Evolutionary conservation across 75 land plant species (phyloP).

Genomic region (Pinus albicaulis): DNA sequence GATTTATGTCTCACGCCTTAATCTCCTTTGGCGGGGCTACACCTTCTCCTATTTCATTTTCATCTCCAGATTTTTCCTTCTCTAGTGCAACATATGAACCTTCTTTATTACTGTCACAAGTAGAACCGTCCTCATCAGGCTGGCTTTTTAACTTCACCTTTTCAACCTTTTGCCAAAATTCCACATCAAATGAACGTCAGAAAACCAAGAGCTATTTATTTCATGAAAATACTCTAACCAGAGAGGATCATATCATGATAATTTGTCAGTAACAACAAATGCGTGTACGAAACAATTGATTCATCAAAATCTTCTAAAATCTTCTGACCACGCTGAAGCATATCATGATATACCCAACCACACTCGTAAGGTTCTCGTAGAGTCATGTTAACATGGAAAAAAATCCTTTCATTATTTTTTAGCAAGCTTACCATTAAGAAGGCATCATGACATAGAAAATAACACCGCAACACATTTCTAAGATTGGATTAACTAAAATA

Average conservation of each 20-base stretch:
- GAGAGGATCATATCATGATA: too few relatives aligned
- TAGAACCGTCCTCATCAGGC: background rate
- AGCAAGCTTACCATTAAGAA: too few relatives aligned
- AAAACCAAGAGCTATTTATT: too few relatives aligned
- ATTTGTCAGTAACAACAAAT: too few relatives aligned
- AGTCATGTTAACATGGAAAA: too few relatives aligned
- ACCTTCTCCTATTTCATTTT: slow-evolving; percentile 15
- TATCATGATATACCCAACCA: too few relatives aligned
- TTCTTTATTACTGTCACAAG: background rate
- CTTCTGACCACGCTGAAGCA: too few relatives aligned
- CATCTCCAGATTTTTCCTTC: background rate
- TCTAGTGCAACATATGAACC: slow-evolving; percentile 32
- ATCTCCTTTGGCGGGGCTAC: slow-evolving; percentile 39
- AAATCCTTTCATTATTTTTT: too few relatives aligned
- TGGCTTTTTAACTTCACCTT: background rate
- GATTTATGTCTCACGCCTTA: slow-evolving; percentile 39
- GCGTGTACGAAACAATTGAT: background rate
- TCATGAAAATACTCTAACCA: too few relatives aligned
- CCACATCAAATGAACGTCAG: too few relatives aligned
- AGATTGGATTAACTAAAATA: background rate
- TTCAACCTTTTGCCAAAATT: background rate
- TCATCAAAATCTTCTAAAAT: background rate
- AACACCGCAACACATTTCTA: background rate
- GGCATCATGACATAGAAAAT: background rate
- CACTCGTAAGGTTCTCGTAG: too few relatives aligned